phyloP scores from a whole-genome alignment of 2,329 filamentous ascomycete genomes.

The Zalaria obscura region DNA sequence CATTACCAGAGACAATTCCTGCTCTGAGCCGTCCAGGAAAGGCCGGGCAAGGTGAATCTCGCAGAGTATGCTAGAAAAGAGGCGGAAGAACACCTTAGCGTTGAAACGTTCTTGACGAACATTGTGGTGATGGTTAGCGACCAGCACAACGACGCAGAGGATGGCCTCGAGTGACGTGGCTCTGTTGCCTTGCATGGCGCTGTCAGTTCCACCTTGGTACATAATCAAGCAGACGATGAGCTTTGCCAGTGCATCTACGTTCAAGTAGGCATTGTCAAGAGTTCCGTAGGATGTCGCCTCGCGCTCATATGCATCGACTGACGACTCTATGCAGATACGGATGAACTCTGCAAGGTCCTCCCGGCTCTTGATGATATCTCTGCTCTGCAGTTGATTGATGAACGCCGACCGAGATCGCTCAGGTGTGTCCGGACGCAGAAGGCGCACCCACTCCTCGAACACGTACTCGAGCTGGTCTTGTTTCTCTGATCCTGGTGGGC shows the following conservation, averaged over 20 bases:
- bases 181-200: constrained; percentile 47
- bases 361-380: constrained; percentile 55
- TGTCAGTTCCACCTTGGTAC: constrained; percentile 49
- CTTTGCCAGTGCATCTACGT: constrained; percentile 70
- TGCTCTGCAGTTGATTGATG: constrained; percentile 67
- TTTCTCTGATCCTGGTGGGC: constrained; percentile 42
- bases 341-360: constrained; percentile 72
- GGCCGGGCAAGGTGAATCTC: constrained; percentile 37
- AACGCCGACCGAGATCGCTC: constrained; percentile 63
- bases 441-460: constrained; percentile 86
- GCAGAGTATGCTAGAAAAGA: constrained; percentile 73
- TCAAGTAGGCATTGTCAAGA: constrained; percentile 44
- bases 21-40: constrained; percentile 10
- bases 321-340: constrained; percentile 65
- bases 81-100: constrained; percentile 77
- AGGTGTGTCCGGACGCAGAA: constrained; percentile 63
- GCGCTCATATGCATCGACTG: constrained; percentile 65
- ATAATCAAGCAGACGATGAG: constrained; percentile 64
- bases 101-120: constrained; percentile 71
- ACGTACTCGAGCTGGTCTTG: constrained; percentile 85
- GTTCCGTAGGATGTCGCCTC: constrained; percentile 46
- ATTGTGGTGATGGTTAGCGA: constrained; percentile 74
- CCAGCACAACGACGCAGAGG: constrained; percentile 60
- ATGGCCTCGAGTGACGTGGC: constrained; percentile 63
- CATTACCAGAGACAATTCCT: constrained; percentile 58